These are phyloP conservation scores for Lantana camara DNA, from an alignment of 257 asterid species.

Conservation along the genomic window DNA sequence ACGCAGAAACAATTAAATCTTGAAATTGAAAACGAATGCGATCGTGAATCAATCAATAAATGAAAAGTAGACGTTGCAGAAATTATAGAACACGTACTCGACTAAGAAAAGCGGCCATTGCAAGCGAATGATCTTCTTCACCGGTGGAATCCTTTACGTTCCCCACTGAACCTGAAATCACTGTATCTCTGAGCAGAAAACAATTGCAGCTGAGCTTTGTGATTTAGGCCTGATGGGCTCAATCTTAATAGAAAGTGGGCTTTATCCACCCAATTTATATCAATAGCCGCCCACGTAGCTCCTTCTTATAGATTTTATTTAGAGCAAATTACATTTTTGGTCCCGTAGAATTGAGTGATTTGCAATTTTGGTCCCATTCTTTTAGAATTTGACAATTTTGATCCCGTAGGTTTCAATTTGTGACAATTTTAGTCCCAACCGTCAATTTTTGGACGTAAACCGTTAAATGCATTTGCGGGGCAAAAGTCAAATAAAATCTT, in stretches of 20 bases:
- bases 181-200: conserved; percentile 17
- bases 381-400: too few relatives aligned
- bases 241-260: not conserved
- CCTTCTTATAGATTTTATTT: too few relatives aligned
- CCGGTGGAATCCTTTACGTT: conserved; percentile 15
- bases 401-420: too few relatives aligned
- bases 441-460: too few relatives aligned
- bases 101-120: conserved; percentile 56
- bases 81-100: conserved; percentile 37
- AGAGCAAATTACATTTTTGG: too few relatives aligned
- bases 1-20: conserved; percentile 22
- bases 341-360: too few relatives aligned
- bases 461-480: too few relatives aligned
- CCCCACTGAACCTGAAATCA: conserved; percentile 13
- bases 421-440: too few relatives aligned
- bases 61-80: not conserved
- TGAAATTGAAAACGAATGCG: conserved; percentile 15
- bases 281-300: too few relatives aligned
- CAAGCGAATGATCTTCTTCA: conserved; percentile 9
- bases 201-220: conserved; percentile 20
- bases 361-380: too few relatives aligned
- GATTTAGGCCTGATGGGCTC: conserved; percentile 20
- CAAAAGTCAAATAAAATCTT: too few relatives aligned
- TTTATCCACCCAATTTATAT: too few relatives aligned
- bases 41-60: not conserved